Percentiles rank a stretch among this genome's conserved stretches.
Evolutionary conservation across 1,284 basidiomycete genomes (phyloP).

Genomic region (Apiotrichum montevideense): DNA sequence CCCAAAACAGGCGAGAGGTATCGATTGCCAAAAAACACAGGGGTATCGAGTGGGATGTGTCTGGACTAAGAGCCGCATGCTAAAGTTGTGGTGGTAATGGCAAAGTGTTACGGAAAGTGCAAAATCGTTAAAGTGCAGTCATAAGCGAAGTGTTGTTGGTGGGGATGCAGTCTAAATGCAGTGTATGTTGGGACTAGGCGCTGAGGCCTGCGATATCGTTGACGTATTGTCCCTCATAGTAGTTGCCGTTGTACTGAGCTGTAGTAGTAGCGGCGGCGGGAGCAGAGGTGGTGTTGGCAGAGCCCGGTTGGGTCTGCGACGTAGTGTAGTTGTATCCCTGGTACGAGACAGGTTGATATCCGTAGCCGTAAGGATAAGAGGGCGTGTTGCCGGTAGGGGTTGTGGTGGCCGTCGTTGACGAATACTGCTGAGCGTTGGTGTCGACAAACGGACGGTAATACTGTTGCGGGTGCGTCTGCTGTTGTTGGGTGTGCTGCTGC

Average conservation of each 20-base stretch:
- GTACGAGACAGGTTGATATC: neutral
- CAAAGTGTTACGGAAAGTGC: neutral
- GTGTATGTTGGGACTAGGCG: neutral
- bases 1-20: too few relatives aligned
- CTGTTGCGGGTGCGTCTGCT: neutral
- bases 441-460: conserved; percentile 1
- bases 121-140: neutral
- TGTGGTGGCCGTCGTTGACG: neutral
- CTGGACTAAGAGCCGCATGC: too few relatives aligned
- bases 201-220: conserved; percentile 12
- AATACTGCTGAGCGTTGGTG: neutral
- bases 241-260: conserved; percentile 4
- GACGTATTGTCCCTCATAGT: conserved; percentile 13
- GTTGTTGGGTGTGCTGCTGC: neutral
- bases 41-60: too few relatives aligned
- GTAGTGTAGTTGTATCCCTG: conserved; percentile 3
- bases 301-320: neutral
- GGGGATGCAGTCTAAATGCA: neutral
- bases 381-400: neutral
- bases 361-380: conserved; percentile 2
- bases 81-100: neutral
- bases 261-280: neutral
- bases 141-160: neutral
- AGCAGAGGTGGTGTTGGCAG: neutral
- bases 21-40: too few relatives aligned